phyloP scores from a whole-genome alignment of 176 grass and related monocot species.

The Oryza officinalis region DNA sequence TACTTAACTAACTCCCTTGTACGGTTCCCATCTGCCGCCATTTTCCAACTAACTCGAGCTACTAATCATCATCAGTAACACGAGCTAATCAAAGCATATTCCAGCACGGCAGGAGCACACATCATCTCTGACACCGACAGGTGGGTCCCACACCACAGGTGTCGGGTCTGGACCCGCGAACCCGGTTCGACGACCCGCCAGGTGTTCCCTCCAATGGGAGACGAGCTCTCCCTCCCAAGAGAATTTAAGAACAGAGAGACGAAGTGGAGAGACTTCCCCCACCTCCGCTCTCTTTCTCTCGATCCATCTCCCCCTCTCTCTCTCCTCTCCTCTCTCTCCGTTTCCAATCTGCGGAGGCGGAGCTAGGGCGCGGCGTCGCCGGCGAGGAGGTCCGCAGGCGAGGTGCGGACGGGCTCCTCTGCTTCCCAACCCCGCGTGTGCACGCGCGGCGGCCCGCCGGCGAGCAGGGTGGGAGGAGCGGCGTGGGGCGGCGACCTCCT shows the following conservation, averaged over 20 bases:
- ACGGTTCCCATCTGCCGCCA: neutral
- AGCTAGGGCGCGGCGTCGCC: neutral
- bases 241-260: constrained; percentile 44
- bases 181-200: constrained; percentile 34
- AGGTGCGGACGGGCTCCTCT: neutral
- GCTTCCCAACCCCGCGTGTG: no score
- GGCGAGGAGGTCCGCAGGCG: neutral
- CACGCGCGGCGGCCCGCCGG: neutral
- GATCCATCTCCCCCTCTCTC: neutral
- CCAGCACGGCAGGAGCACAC: constrained; percentile 8
- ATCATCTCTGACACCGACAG: neutral
- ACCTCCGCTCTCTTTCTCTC: neutral
- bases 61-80: neutral
- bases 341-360: neutral
- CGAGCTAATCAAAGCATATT: neutral
- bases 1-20: neutral
- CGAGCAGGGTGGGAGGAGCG: neutral
- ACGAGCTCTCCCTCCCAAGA: constrained; percentile 32
- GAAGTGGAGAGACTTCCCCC: neutral
- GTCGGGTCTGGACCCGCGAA: neutral
- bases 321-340: neutral
- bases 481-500: neutral
- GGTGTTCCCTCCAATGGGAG: constrained; percentile 39
- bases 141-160: neutral
- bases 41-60: neutral